These are phyloP conservation scores for Cryptococcus wingfieldii DNA, from an alignment of 1,284 basidiomycete species.

Conservation along the genomic window DNA sequence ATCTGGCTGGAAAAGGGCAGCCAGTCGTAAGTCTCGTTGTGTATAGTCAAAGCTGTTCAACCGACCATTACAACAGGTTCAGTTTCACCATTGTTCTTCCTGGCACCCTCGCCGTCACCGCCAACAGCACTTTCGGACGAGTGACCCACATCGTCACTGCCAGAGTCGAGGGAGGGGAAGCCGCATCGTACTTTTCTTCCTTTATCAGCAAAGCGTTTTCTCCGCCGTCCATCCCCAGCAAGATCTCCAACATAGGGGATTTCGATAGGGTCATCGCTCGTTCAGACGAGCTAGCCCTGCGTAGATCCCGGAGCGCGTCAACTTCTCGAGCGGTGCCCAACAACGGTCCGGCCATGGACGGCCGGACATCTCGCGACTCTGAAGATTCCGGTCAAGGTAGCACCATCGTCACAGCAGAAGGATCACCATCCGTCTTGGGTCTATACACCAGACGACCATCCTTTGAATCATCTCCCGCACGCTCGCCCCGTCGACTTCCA, in stretches of 20 bases:
- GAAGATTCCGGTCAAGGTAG: not conserved
- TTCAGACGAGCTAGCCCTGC: not conserved
- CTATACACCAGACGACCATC: not conserved
- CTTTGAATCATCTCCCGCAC: not conserved
- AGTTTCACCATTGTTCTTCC: conserved; percentile 36
- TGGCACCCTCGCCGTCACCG: conserved; percentile 34
- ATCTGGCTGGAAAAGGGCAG: conserved; percentile 43
- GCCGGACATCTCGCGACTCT: not conserved
- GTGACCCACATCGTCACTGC: conserved; percentile 38
- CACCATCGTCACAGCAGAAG: not conserved
- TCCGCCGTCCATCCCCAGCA: not conserved
- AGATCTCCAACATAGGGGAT: not conserved
- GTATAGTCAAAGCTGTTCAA: not conserved
- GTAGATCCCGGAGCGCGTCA: not conserved
- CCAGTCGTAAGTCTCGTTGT: conserved; percentile 23
- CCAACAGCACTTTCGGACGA: conserved; percentile 28
- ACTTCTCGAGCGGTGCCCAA: not conserved
- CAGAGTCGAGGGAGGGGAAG: conserved; percentile 16
- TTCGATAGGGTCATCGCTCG: not conserved
- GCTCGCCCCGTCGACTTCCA: not conserved
- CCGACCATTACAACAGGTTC: conserved; percentile 16
- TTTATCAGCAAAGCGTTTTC: conserved; percentile 4
- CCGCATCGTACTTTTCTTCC: conserved; percentile 7
- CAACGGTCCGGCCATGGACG: not conserved
- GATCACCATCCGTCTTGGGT: not conserved